Percentiles rank a stretch among this genome's conserved stretches.
These are phyloP conservation scores for Scheffersomyces ergatensis DNA, from an alignment of 805 yeast genomes.

Conservation along the genomic window DNA sequence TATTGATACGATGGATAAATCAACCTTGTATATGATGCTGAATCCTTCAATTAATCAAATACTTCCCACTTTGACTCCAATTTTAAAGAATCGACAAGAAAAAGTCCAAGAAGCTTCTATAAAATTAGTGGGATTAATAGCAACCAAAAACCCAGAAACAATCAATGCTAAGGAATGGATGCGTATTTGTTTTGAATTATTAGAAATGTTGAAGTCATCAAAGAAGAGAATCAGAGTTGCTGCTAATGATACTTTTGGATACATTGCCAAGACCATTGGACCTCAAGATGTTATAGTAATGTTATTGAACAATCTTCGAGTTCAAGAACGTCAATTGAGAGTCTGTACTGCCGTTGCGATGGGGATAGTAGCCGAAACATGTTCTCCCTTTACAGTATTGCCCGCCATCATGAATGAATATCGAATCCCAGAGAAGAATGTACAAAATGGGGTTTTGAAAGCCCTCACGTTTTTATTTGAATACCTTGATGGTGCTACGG, in stretches of 20 bases:
- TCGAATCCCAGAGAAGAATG: conserved; percentile 85
- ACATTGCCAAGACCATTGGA: conserved; percentile 87
- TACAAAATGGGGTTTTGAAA: conserved; percentile 92
- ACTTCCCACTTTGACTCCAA: conserved; percentile 87
- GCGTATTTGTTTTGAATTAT: conserved; percentile 86
- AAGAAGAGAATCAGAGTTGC: conserved; percentile 74
- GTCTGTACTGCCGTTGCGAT: conserved; percentile 98
- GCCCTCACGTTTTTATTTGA: conserved; percentile 90
- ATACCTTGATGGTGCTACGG: conserved; percentile 72
- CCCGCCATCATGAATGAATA: conserved; percentile 97
- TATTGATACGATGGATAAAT: conserved; percentile 57
- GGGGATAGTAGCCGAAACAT: conserved; percentile 91
- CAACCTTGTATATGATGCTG: conserved; percentile 46
- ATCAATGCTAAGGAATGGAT: conserved; percentile 96
- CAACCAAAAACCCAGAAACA: conserved; percentile 73
- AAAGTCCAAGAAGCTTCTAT: conserved; percentile 86
- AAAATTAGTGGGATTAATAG: conserved; percentile 76
- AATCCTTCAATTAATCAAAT: conserved; percentile 80
- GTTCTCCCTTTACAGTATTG: conserved; percentile 87
- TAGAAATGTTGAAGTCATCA: conserved; percentile 84
- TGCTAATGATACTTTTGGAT: conserved; percentile 89
- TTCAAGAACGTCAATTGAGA: conserved; percentile 93
- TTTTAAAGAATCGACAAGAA: conserved; percentile 83
- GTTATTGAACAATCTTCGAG: conserved; percentile 76
- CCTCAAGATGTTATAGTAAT: conserved; percentile 92